These are phyloP conservation scores for Graphium sp. DNA, from an alignment of 2,329 filamentous ascomycete genomes.

Conservation along the genomic window DNA sequence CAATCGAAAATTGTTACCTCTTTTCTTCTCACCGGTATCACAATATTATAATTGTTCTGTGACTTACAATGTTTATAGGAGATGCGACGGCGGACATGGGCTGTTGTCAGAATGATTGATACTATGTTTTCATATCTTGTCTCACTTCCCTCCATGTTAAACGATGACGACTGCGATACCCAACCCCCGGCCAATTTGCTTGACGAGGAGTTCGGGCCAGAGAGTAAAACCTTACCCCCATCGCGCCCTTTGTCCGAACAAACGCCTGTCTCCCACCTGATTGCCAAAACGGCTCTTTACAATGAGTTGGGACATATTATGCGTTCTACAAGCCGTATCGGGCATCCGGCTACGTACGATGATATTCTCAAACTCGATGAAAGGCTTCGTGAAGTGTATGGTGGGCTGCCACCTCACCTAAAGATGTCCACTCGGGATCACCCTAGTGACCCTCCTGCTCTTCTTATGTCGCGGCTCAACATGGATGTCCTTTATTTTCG, in stretches of 20 bases:
- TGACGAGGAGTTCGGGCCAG: slow-evolving; percentile 62
- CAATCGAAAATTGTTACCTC: neutral
- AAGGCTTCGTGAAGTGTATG: slow-evolving; percentile 41
- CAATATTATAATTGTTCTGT: neutral
- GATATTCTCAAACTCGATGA: slow-evolving; percentile 46
- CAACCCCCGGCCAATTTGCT: slow-evolving; percentile 62
- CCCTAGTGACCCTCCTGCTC: slow-evolving; percentile 62
- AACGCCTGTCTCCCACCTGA: slow-evolving; percentile 66
- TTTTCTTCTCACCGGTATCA: neutral
- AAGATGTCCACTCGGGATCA: slow-evolving; percentile 61
- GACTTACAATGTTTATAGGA: slow-evolving; percentile 25
- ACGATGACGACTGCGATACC: slow-evolving; percentile 59
- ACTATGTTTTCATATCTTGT: slow-evolving; percentile 63
- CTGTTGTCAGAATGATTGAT: slow-evolving; percentile 56
- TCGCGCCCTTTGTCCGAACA: slow-evolving; percentile 52
- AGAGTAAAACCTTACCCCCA: slow-evolving; percentile 49
- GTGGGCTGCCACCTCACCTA: slow-evolving; percentile 64
- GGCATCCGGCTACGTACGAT: slow-evolving; percentile 41
- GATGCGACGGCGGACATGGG: slow-evolving; percentile 54
- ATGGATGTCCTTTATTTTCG: slow-evolving; percentile 79
- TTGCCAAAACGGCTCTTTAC: slow-evolving; percentile 52
- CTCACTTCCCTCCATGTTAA: slow-evolving; percentile 51
- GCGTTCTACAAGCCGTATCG: slow-evolving; percentile 41
- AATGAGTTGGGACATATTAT: slow-evolving; percentile 56
- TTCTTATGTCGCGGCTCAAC: slow-evolving; percentile 73